phyloP scores from a whole-genome alignment of 1,139 yeast species.

The Pneumocystis jirovecii region DNA sequence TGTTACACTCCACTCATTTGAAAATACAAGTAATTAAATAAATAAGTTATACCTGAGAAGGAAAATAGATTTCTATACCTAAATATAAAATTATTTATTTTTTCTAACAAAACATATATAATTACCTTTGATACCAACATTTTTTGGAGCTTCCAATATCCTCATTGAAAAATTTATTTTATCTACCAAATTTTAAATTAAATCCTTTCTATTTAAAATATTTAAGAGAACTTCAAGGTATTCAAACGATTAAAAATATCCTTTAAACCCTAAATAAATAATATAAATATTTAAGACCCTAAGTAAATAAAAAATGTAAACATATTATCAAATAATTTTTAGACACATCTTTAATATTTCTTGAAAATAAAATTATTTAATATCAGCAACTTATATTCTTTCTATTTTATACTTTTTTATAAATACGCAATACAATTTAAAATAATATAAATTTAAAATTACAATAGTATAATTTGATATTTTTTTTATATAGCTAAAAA shows the following conservation, averaged over 20 bases:
- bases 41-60: not conserved
- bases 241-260: not conserved
- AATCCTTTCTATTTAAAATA: not conserved
- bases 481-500: not conserved
- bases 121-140: constrained; percentile 1
- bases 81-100: not conserved
- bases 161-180: not conserved
- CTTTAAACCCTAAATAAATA: not conserved
- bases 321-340: not conserved
- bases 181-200: not conserved
- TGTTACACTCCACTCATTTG: not conserved
- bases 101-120: not conserved
- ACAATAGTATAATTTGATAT: not conserved
- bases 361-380: not conserved
- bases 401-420: not conserved
- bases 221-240: not conserved
- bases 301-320: not conserved
- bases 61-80: constrained; percentile 1
- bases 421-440: not conserved
- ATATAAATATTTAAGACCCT: not conserved
- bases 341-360: not conserved
- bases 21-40: not conserved
- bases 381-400: not conserved
- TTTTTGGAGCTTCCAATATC: not conserved
- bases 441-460: not conserved